These are phyloP conservation scores for Silene uniflora DNA, from an alignment of 148 eudicot genomes.

Conservation along the genomic window DNA sequence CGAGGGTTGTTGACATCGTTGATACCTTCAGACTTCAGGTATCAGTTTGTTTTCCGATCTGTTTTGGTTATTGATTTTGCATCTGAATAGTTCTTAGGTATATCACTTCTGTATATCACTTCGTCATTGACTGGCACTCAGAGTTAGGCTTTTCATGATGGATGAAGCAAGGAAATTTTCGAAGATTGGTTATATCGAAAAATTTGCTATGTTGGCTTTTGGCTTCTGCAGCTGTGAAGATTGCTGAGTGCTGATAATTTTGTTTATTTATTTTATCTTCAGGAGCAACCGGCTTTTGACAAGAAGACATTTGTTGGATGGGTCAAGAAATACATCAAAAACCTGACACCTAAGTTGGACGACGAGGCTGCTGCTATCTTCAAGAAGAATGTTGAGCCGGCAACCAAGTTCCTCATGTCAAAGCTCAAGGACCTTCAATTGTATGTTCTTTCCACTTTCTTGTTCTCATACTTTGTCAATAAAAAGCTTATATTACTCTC, in stretches of 20 bases:
- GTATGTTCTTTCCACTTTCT: slow-evolving; percentile 23
- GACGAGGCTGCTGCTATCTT: slow-evolving; percentile 30
- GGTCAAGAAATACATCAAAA: slow-evolving; percentile 49
- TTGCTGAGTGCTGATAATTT: background rate
- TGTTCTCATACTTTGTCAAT: background rate
- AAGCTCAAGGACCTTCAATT: slow-evolving; percentile 54
- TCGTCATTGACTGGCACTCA: no score
- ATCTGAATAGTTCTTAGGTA: no score
- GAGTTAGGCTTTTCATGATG: no score
- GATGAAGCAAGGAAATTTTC: no score
- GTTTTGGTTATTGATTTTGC: no score
- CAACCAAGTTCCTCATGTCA: slow-evolving; percentile 43
- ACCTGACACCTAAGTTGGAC: slow-evolving; percentile 34
- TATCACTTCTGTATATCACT: no score
- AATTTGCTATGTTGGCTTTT: no score
- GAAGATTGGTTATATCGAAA: no score
- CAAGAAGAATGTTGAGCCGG: slow-evolving; percentile 38
- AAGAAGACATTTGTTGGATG: slow-evolving; percentile 45
- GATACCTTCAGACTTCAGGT: slow-evolving; percentile 54
- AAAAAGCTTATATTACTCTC: no score
- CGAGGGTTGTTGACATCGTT: slow-evolving; percentile 48
- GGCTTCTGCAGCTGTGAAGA: no score
- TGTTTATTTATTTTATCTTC: background rate
- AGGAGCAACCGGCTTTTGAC: slow-evolving; percentile 57
- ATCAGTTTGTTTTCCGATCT: no score